Evolutionary conservation across 768 basidiomycete species (phyloP), one percentile per base, ranked within the genome.

Genomic region (Leccinum sublutescens): DNA sequence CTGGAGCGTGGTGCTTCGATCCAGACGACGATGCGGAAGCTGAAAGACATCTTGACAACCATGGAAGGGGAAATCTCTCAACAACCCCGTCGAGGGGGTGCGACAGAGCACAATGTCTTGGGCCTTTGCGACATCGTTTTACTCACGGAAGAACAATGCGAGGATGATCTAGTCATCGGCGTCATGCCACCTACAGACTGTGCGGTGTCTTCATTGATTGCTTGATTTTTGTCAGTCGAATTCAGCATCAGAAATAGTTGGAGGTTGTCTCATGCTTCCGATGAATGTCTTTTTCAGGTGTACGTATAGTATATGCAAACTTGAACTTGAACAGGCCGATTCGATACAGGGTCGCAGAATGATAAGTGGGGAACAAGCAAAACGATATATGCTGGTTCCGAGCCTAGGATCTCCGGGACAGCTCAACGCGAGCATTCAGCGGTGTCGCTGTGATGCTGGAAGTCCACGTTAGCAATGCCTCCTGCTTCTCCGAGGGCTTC

Each of bases 11-110:
- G 25, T 25, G 25, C 25, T 25, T 25, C 25, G 25, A 25, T 89
- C 19, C 67, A 79, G 54, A 64, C 68, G 2, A 83, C 80, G 19
- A 73, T 77, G 0, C 61, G 61, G 27, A 85, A 86, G 66, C 66
- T 93, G 52, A 80, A 80, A 66, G 75, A 75, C 15, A 79, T 85
- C 23, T 62, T 91, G 19, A 70, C 75, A 9, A 75, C 75, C 47
- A 75, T 91, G 4, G 79, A 85, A 63, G 74, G 77, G 6, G 80
- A 82, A 62, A 74, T 27, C 25, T 27, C 25, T 27, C 25, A 6
- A 27, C 25, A 27, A 27, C 25, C 25, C 25, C 25, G 25, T 27
- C 25, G 25, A 27, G 25, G 25, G 25, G 25, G 25, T 27, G 25
- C 25, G 25, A 27, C 25, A 27, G 25, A 27, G 25, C 25, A 27